Percentiles rank a stretch among this genome's conserved stretches.
Conservation (phyloP, 1,139 yeast genomes). For the Candida neerlandica region DNA sequence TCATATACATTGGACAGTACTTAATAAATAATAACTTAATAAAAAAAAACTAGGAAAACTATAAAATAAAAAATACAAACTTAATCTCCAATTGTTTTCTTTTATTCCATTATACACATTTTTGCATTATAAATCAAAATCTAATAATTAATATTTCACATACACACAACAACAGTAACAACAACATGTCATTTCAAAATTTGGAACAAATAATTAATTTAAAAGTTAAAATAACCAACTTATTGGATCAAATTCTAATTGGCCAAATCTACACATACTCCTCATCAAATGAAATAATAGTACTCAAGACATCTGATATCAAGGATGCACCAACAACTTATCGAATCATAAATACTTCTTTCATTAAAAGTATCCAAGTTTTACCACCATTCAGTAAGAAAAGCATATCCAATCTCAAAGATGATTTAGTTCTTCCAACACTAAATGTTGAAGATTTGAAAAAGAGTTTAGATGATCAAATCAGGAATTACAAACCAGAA, state of each 20-base stretch:
- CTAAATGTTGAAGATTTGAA: constrained; percentile 23
- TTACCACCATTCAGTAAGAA: constrained; percentile 29
- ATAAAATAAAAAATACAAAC: neutral
- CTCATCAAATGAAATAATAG: constrained; percentile 25
- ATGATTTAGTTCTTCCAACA: constrained; percentile 8
- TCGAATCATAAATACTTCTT: constrained; percentile 58
- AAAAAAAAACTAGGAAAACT: neutral
- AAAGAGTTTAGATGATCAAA: constrained; percentile 17
- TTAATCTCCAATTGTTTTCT: neutral
- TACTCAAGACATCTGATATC: constrained; percentile 23
- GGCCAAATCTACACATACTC: constrained; percentile 68
- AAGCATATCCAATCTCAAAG: constrained; percentile 11
- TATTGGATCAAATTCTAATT: constrained; percentile 55
- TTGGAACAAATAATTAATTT: constrained; percentile 22
- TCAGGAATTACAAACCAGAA: constrained; percentile 16
- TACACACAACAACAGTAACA: neutral
- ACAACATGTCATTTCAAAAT: constrained; percentile 13
- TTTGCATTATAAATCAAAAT: neutral
- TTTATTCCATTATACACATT: constrained; percentile 4
- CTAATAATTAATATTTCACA: neutral
- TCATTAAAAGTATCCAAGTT: constrained; percentile 57
- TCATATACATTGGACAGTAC: neutral
- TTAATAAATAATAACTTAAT: neutral
- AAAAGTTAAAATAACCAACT: constrained; percentile 64
- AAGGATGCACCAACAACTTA: constrained; percentile 32